Percentiles rank a stretch among this genome's conserved stretches.
phyloP scores from a whole-genome alignment of 495 filamentous ascomycete genomes.

The Aspergillus asperescens region DNA sequence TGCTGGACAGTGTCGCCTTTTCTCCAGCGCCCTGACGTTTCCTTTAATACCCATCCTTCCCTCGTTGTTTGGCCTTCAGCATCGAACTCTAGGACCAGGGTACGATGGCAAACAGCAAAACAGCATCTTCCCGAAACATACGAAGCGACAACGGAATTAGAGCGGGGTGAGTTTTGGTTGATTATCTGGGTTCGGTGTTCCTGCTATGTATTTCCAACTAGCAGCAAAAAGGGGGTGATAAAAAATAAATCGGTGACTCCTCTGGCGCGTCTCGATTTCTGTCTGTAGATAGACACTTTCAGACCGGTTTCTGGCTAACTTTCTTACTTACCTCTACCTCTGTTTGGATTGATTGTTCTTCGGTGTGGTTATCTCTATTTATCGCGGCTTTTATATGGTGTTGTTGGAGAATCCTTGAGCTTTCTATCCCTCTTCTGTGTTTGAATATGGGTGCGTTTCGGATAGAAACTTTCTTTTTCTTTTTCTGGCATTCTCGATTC shows the following conservation, averaged over 20 bases:
- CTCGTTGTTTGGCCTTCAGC: no score
- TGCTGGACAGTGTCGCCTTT: no score
- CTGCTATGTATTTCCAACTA: not conserved
- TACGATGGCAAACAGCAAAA: no score
- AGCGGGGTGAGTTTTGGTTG: not conserved
- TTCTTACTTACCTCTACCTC: no score
- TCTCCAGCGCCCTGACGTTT: no score
- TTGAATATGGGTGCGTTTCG: conserved; percentile 4
- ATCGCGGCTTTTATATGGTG: conserved; percentile 1
- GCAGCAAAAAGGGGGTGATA: not conserved
- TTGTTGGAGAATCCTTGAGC: conserved; percentile 7
- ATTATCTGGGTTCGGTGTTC: not conserved
- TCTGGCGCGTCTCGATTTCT: no score
- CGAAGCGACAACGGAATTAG: not conserved
- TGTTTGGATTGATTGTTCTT: conserved; percentile 2
- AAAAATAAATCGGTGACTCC: not conserved
- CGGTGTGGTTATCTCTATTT: conserved; percentile 1
- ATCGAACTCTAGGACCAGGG: no score
- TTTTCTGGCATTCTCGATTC: conserved; percentile 14
- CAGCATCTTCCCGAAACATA: not conserved
- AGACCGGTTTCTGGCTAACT: conserved; percentile 11
- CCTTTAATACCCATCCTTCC: no score
- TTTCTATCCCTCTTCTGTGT: conserved; percentile 3
- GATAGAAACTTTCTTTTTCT: conserved; percentile 26
- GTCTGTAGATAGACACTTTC: conserved; percentile 26